A percentile compares a stretch with the other conserved stretches of the same genome.
These are phyloP conservation scores for Acacia pycnantha DNA, from an alignment of 331 rosid species.

Conservation along the genomic window DNA sequence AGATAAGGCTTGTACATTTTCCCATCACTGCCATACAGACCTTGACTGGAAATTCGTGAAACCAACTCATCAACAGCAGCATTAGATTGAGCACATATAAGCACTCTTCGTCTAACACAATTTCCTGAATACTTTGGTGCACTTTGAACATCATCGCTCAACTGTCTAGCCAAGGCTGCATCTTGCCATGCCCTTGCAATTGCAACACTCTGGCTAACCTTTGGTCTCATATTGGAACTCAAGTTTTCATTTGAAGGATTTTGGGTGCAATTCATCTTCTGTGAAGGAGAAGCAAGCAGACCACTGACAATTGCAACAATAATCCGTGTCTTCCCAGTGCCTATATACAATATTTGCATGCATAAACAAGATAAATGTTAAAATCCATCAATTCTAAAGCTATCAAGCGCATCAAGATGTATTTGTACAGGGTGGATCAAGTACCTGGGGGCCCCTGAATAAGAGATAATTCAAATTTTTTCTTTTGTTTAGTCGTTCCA, in stretches of 20 bases:
- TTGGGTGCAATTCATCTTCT: slow-evolving; percentile 37
- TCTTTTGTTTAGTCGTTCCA: slow-evolving; percentile 48
- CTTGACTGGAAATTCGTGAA: slow-evolving; percentile 81
- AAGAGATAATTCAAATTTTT: slow-evolving; percentile 67
- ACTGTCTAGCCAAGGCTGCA: slow-evolving; percentile 90
- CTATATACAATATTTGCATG: slow-evolving; percentile 42
- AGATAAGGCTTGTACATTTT: slow-evolving; percentile 89
- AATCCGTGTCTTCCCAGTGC: slow-evolving; percentile 96
- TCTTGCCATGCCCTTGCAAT: slow-evolving; percentile 96
- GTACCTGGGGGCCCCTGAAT: slow-evolving; percentile 99
- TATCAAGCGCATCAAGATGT: slow-evolving; percentile 20
- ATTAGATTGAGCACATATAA: slow-evolving; percentile 97
- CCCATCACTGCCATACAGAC: slow-evolving; percentile 77
- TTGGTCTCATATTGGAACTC: slow-evolving; percentile 40
- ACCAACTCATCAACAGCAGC: slow-evolving; percentile 99
- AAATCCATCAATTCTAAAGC: slow-evolving; percentile 26
- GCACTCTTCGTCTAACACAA: slow-evolving; percentile 68
- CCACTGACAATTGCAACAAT: slow-evolving; percentile 93
- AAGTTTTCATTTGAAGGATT: slow-evolving; percentile 33
- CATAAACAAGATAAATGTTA: not conserved
- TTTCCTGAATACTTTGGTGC: slow-evolving; percentile 48
- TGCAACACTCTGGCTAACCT: slow-evolving; percentile 63
- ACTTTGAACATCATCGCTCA: slow-evolving; percentile 55
- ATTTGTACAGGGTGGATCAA: slow-evolving; percentile 25
- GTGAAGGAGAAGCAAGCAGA: slow-evolving; percentile 65